These are phyloP conservation scores for Aspergillus sclerotiicarbonarius DNA, from an alignment of 495 filamentous ascomycete genomes.

Conservation along the genomic window DNA sequence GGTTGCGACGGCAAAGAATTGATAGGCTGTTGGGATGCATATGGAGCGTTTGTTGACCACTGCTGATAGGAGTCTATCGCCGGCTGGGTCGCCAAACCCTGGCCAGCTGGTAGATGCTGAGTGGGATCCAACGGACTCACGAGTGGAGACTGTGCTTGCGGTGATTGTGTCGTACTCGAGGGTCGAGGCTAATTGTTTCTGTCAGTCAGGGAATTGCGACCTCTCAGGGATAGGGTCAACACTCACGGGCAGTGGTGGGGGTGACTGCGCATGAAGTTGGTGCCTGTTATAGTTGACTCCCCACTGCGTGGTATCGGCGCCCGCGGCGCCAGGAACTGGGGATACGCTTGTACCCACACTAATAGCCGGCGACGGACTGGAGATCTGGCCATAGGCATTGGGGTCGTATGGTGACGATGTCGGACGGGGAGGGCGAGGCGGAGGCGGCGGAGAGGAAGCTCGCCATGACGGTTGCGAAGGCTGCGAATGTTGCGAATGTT, in stretches of 20 bases:
- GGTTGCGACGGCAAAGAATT: constrained; percentile 18
- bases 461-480: constrained; percentile 1
- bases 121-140: constrained; percentile 17
- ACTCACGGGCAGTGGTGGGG: constrained; percentile 51
- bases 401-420: constrained; percentile 36
- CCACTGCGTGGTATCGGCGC: constrained; percentile 40
- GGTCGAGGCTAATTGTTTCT: constrained; percentile 37
- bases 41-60: constrained; percentile 26
- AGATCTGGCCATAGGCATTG: constrained; percentile 39
- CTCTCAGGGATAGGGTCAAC: background rate
- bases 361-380: constrained; percentile 16
- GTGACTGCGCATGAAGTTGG: constrained; percentile 27
- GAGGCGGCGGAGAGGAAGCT: constrained; percentile 7
- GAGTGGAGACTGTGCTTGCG: constrained; percentile 22
- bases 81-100: constrained; percentile 19
- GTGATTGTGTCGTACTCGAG: constrained; percentile 31
- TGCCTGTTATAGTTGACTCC: constrained; percentile 47
- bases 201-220: constrained; percentile 2
- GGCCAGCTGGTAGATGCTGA: constrained; percentile 12
- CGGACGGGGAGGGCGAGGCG: constrained; percentile 14
- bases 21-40: constrained; percentile 21
- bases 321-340: constrained; percentile 19
- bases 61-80: constrained; percentile 19
- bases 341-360: constrained; percentile 21
- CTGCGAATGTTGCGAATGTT: constrained; percentile 5